A percentile compares a stretch with the other conserved stretches of the same genome.
Evolutionary conservation across 805 yeast genomes (phyloP).

Genomic region (Suhomyces xylopsoci): DNA sequence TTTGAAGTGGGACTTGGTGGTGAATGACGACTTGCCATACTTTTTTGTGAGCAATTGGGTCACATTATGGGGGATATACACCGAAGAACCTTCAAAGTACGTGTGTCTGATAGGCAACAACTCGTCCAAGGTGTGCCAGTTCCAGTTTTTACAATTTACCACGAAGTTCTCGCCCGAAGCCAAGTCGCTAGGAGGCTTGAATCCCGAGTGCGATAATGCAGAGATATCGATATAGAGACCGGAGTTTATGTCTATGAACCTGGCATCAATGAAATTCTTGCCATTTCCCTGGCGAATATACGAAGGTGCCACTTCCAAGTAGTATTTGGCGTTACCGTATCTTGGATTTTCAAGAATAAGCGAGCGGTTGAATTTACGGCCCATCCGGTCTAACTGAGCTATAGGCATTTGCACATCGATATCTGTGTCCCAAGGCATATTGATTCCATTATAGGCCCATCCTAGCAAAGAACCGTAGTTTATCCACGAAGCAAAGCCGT

Average conservation of each 20-base stretch:
- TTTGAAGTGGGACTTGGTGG: constrained; percentile 23
- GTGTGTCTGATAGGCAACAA: constrained; percentile 35
- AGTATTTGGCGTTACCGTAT: constrained; percentile 21
- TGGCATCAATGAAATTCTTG: constrained; percentile 50
- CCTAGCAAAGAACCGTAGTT: constrained; percentile 40
- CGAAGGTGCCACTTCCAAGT: constrained; percentile 19
- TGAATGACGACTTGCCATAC: constrained; percentile 30
- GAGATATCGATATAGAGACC: constrained; percentile 43
- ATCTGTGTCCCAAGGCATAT: constrained; percentile 58
- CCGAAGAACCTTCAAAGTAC: constrained; percentile 35
- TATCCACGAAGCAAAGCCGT: constrained; percentile 38
- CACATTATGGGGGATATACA: constrained; percentile 34
- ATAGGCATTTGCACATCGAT: constrained; percentile 50
- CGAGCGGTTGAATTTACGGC: constrained; percentile 44
- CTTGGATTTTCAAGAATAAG: constrained; percentile 34
- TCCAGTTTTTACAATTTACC: constrained; percentile 39
- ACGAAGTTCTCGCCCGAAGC: constrained; percentile 8
- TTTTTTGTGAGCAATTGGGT: constrained; percentile 28
- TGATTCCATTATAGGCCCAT: constrained; percentile 52
- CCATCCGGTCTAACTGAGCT: constrained; percentile 41
- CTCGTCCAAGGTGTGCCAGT: constrained; percentile 37
- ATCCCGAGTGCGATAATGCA: constrained; percentile 29
- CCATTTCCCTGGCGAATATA: constrained; percentile 50
- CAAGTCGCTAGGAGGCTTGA: constrained; percentile 4
- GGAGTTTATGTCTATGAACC: constrained; percentile 49